Evolutionary conservation across 805 yeast genomes (phyloP), one percentile per base, ranked within the genome.

Genomic region (Teunomyces cretensis): DNA sequence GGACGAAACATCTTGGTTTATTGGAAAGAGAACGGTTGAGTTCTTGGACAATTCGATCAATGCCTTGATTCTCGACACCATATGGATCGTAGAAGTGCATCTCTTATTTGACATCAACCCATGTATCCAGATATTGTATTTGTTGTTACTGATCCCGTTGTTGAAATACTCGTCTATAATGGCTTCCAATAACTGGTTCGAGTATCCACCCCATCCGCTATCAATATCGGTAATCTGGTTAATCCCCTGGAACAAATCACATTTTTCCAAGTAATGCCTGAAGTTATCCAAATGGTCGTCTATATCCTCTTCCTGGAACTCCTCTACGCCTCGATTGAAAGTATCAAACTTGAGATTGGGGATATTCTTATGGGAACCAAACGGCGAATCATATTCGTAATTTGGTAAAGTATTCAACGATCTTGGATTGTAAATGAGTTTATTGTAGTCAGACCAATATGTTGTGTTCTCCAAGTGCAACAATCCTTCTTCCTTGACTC

Each of bases 161-260:
- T 66, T 68, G 53, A 83, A 68, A 53, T 78, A 84, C 54, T 88
- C 95, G 58, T 91, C 97, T 44, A 79, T 71, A 14, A 90, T 41
- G 6, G 73, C 76, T n/a, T 65, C 55, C 17, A 90, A 46, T 49
- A 82, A 52, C 38, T 73, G 72, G 33, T 66, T 60, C 4, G 87
- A 63, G 53, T 86, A 81, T 0, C 96, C 96, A 40, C 89, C 85
- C 98, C 98, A 92, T 0, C 85, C 86, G 16, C 80, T 74, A 57
- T 88, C 96, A 2, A 84, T 52, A 42, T 90, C 96, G 0, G 86
- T 77, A 2, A 83, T 56, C 0, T 88, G 41, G 52, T 86, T 86
- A 8, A 94, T 46, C 0, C 97, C 97, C 44, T 76, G 79, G 14
- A 91, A 58, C 22, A 70, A 62, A 60, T 94, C 97, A 59, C 94